Evolutionary conservation across 2,329 filamentous ascomycete genomes (phyloP).

Genomic region (Colletotrichum tabaci): DNA sequence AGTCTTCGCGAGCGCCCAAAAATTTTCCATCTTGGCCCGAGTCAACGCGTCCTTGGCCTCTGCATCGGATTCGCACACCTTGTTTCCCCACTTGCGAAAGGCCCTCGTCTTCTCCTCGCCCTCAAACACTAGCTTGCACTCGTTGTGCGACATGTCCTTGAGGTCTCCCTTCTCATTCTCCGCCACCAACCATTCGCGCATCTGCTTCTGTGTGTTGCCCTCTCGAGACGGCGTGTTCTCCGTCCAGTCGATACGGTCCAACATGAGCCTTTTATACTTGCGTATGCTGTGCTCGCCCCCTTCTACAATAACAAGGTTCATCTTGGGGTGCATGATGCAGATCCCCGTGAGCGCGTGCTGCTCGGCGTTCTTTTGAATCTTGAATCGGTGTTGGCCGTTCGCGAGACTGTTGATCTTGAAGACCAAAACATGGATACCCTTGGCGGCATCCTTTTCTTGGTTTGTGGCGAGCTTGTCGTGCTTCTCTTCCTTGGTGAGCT

Average conservation of each 20-base stretch:
- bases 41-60: constrained; percentile 86
- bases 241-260: constrained; percentile 94
- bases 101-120: constrained; percentile 85
- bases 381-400: constrained; percentile 94
- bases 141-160: constrained; percentile 87
- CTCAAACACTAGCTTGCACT: constrained; percentile 89
- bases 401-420: constrained; percentile 92
- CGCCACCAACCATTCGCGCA: constrained; percentile 83
- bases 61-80: constrained; percentile 92
- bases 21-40: constrained; percentile 91
- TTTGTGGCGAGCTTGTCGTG: constrained; percentile 87
- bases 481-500: constrained; percentile 88
- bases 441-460: constrained; percentile 89
- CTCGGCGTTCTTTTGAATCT: constrained; percentile 92
- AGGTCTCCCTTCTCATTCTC: constrained; percentile 83
- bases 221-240: constrained; percentile 83
- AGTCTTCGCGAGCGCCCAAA: constrained; percentile 91
- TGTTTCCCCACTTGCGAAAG: constrained; percentile 90
- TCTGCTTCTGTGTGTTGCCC: constrained; percentile 72
- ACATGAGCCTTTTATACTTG: constrained; percentile 92
- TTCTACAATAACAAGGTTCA: constrained; percentile 92
- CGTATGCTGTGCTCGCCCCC: constrained; percentile 87
- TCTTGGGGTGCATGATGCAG: constrained; percentile 91
- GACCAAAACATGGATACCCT: constrained; percentile 87
- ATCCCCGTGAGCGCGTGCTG: constrained; percentile 89